Percentiles rank a stretch among this genome's conserved stretches.
Conservation (phyloP, 345 rosid species). For the Toxicodendron radicans region DNA sequence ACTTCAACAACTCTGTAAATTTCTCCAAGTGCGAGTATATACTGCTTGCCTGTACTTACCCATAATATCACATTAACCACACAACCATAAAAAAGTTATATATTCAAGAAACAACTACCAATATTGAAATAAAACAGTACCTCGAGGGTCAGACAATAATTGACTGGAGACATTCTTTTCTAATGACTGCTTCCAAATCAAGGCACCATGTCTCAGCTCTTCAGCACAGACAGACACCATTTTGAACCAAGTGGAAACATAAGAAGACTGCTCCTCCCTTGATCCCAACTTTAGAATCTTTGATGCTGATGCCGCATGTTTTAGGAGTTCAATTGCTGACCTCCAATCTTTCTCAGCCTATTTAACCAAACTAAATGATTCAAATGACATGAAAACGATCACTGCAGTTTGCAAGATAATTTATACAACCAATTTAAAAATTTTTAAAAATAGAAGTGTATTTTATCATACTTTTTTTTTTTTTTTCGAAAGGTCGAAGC, state of each 20-base stretch:
- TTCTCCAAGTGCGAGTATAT: constrained; percentile 71
- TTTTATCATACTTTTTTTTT: neutral
- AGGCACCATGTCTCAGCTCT: constrained; percentile 78
- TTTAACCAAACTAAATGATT: constrained; percentile 19
- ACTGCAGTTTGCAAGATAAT: neutral
- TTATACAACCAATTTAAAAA: no score
- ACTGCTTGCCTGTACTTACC: constrained; percentile 54
- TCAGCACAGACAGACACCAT: constrained; percentile 60
- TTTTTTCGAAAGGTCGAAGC: neutral
- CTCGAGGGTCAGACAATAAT: constrained; percentile 54
- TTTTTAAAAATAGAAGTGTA: no score
- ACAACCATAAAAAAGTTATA: neutral
- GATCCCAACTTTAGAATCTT: constrained; percentile 64
- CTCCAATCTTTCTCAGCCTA: constrained; percentile 68
- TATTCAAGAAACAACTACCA: neutral
- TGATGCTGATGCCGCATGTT: constrained; percentile 42
- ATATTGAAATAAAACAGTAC: constrained; percentile 30
- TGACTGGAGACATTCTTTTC: constrained; percentile 46
- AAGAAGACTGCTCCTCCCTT: constrained; percentile 48
- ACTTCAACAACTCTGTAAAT: constrained; percentile 73
- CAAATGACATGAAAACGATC: constrained; percentile 13
- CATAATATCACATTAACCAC: neutral
- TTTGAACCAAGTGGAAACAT: constrained; percentile 61
- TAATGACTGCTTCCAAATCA: constrained; percentile 66
- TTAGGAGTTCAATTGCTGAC: constrained; percentile 57